Conservation (phyloP, 306 rosid species). For the Medicago truncatula region DNA sequence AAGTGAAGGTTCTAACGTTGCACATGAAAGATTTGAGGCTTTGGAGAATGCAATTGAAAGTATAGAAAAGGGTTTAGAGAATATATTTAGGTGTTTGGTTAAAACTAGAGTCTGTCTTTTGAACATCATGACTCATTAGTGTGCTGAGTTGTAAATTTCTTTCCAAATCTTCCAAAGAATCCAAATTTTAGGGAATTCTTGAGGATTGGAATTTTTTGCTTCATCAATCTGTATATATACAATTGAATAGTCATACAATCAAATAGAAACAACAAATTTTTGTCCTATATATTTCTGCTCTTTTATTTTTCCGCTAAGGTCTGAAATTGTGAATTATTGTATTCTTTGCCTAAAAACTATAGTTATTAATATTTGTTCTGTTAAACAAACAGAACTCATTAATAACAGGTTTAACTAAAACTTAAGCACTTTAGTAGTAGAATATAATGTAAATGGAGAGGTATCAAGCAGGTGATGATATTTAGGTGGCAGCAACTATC, state of each 20-base stretch:
- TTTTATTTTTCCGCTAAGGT: not conserved
- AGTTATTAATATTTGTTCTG: too few species aligned
- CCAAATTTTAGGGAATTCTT: not conserved
- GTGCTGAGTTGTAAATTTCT: not conserved
- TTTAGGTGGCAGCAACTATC: too few species aligned
- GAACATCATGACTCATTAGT: not conserved
- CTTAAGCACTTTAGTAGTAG: too few species aligned
- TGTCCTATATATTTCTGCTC: not conserved
- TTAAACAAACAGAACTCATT: too few species aligned
- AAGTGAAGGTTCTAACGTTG: not conserved
- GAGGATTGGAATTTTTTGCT: constrained; percentile 32
- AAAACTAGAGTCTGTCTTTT: not conserved
- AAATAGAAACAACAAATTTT: constrained; percentile 10
- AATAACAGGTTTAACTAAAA: too few species aligned
- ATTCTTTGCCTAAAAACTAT: not conserved
- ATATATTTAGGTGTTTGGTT: not conserved
- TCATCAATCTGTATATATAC: constrained; percentile 29
- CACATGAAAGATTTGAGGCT: not conserved
- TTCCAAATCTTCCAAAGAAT: not conserved
- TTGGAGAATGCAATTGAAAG: not conserved
- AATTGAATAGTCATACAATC: constrained; percentile 14
- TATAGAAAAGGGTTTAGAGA: not conserved
- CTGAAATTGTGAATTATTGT: not conserved
- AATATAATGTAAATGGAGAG: too few species aligned
- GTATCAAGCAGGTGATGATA: too few species aligned